Evolutionary conservation across 2,329 filamentous ascomycete species (phyloP), one percentile per base, ranked within the genome.

Genomic region (Aphanoascus verrucosus): DNA sequence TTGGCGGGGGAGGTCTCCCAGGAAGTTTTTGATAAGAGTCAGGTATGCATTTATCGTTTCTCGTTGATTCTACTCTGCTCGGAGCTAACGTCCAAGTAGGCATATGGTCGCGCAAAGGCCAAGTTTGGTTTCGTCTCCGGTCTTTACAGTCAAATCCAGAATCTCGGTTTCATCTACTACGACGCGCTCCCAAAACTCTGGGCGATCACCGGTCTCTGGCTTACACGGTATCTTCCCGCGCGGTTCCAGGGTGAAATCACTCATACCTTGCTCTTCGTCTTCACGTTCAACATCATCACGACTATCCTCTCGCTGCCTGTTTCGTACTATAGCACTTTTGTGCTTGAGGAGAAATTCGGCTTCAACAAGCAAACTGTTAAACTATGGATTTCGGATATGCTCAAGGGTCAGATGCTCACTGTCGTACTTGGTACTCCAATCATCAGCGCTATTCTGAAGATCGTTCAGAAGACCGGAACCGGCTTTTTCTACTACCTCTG

Each of bases 401-500:
- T 97, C 74, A 98, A 98, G 78, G 83, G 85, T 32, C 89, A 95
- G 69, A 77, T 87, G 61, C 79, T 98, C 55, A 82, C 84, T 49
- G 77, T 94, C 60, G 82, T 81, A 46, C 79, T 98, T 55, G 85
- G 88, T 56, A 83, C 88, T 49, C 93, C 94, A 0, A 85, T 98
- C 61, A 85, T 96, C 58, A 86, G 88, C 60, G 93, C 84, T 41
- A 94, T 98, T 76, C 80, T 97, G 64, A 82, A 86, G 69, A 98
- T 98, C 66, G 85, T 98, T 64, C 85, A 95, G 72, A 87, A 86
- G 74, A 96, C 94, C 11, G 93, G 93, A 60, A 87, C 85, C 66
- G 81, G 84, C 66, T 98, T 98, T 78, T 96, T 97, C 78, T 94
- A 94, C 75, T 98, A 96, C 69, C 82, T 98, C 54, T 98, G 91